Evolutionary conservation across 1,284 basidiomycete genomes (phyloP).

Genomic region (Pseudozyma thailandica): DNA sequence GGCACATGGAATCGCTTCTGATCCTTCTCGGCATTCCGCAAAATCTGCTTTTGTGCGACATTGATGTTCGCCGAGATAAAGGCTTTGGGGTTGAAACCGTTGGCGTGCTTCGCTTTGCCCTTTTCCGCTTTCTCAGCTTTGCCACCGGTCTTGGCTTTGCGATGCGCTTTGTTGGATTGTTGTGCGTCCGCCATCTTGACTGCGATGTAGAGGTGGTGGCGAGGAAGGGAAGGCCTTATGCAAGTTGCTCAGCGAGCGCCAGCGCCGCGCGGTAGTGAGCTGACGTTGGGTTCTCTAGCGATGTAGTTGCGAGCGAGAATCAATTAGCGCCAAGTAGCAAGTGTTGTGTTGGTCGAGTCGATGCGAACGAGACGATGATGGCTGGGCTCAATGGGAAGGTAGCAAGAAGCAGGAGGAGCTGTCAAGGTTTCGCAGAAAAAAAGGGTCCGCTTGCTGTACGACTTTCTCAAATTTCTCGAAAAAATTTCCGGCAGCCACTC

Average conservation of each 20-base stretch:
- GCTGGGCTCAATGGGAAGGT: background rate
- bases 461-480: slow-evolving; percentile 26
- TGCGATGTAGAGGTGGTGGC: background rate
- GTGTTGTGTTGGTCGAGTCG: background rate
- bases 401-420: no score
- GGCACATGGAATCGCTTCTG: slow-evolving; percentile 96
- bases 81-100: slow-evolving; percentile 88
- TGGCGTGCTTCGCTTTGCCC: slow-evolving; percentile 57
- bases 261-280: slow-evolving; percentile 4
- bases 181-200: slow-evolving; percentile 56
- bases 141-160: slow-evolving; percentile 59
- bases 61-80: slow-evolving; percentile 77
- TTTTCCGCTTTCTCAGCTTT: slow-evolving; percentile 61
- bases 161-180: slow-evolving; percentile 62
- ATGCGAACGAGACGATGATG: background rate
- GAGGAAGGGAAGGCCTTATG: background rate
- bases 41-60: slow-evolving; percentile 79
- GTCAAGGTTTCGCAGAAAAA: background rate
- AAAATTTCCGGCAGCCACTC: slow-evolving; percentile 28
- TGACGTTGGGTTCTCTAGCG: background rate
- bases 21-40: slow-evolving; percentile 90
- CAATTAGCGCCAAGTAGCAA: background rate
- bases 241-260: slow-evolving; percentile 15
- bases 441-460: slow-evolving; percentile 13
- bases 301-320: no score